Conservation (phyloP, 495 filamentous ascomycete species). For the Oidiodendron maius region DNA sequence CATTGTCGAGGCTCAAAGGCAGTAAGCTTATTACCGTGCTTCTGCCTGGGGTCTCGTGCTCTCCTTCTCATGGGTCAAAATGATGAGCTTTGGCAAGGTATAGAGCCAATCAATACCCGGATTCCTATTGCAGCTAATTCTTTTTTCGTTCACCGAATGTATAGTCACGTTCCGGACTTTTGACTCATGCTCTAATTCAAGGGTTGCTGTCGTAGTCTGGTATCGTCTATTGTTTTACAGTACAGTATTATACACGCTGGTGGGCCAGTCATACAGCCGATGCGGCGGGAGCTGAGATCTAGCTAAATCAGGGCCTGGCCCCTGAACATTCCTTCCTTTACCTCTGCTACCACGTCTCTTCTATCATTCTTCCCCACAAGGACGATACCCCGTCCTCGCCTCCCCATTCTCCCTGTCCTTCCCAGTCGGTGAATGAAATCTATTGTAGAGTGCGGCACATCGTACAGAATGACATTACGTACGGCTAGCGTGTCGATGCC, state of each 20-base stretch:
- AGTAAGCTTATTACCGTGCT: no score
- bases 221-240: not conserved
- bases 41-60: no score
- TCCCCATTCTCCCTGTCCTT: slow-evolving; percentile 85
- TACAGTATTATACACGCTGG: slow-evolving; percentile 4
- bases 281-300: not conserved
- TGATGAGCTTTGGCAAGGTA: no score
- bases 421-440: slow-evolving; percentile 97
- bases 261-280: not conserved
- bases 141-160: no score
- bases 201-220: not conserved
- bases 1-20: no score
- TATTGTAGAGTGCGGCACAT: slow-evolving; percentile 91
- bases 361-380: slow-evolving; percentile 85
- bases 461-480: slow-evolving; percentile 83
- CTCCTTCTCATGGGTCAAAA: no score
- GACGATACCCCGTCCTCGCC: slow-evolving; percentile 82
- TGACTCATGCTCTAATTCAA: no score
- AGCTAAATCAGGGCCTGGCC: slow-evolving; percentile 75
- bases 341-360: slow-evolving; percentile 85
- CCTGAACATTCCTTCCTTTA: slow-evolving; percentile 90
- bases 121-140: no score
- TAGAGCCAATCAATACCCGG: no score
- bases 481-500: slow-evolving; percentile 95
- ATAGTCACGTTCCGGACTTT: no score